Conservation (phyloP, 2,329 filamentous ascomycete species). For the Dactylonectria estremocensis region DNA sequence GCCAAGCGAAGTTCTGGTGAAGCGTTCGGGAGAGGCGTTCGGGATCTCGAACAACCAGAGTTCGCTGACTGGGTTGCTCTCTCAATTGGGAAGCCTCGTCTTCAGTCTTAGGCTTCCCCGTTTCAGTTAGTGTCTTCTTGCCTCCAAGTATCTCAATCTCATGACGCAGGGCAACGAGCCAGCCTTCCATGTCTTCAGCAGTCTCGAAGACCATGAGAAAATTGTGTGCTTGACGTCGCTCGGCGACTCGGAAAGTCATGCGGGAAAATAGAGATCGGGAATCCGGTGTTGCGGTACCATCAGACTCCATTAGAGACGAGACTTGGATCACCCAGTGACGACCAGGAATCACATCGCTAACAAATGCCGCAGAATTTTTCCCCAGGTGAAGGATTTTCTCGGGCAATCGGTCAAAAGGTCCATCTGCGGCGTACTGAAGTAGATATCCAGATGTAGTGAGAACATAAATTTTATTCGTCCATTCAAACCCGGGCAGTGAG, state of each 20-base stretch:
- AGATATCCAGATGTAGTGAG: slow-evolving; percentile 80
- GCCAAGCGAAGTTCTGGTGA: slow-evolving; percentile 34
- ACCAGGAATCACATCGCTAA: slow-evolving; percentile 84
- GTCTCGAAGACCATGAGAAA: slow-evolving; percentile 82
- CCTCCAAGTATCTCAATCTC: slow-evolving; percentile 81
- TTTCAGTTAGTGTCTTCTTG: slow-evolving; percentile 74
- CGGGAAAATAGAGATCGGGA: slow-evolving; percentile 76
- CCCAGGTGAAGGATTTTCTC: slow-evolving; percentile 82
- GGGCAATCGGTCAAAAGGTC: slow-evolving; percentile 78
- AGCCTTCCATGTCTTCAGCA: slow-evolving; percentile 82
- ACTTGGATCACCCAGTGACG: slow-evolving; percentile 86
- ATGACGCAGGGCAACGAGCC: slow-evolving; percentile 78
- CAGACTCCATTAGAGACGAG: slow-evolving; percentile 74
- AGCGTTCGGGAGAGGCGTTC: slow-evolving; percentile 59
- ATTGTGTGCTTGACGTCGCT: slow-evolving; percentile 72
- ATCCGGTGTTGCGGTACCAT: slow-evolving; percentile 66
- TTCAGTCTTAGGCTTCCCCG: slow-evolving; percentile 65
- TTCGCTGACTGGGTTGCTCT: slow-evolving; percentile 62
- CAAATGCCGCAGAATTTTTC: slow-evolving; percentile 84
- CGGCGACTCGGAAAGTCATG: slow-evolving; percentile 69
- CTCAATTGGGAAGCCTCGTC: slow-evolving; percentile 53
- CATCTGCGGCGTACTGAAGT: slow-evolving; percentile 81
- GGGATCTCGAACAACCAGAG: slow-evolving; percentile 64
- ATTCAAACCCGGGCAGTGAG: slow-evolving; percentile 68
- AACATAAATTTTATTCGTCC: slow-evolving; percentile 81